Conservation (phyloP, 352 stramenopile genomes). For the Globisporangium solare region DNA sequence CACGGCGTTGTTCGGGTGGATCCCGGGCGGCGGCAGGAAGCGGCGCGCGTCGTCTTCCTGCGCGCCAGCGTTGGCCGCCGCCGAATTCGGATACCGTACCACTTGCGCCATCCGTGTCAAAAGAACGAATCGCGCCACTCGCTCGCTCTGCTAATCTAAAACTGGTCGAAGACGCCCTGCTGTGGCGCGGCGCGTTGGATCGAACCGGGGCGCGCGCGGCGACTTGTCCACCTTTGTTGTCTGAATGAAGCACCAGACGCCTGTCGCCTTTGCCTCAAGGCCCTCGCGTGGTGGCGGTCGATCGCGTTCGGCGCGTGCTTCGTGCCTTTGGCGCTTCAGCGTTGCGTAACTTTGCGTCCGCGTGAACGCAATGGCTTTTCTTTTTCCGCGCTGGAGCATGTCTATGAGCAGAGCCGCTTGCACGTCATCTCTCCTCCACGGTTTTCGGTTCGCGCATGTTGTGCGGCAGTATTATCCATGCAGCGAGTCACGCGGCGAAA, state of each 20-base stretch:
- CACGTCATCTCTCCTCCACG: neutral
- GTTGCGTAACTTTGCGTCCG: neutral
- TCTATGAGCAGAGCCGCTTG: neutral
- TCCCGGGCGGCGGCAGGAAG: slow-evolving; percentile 48
- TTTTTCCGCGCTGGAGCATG: neutral
- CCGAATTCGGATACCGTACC: slow-evolving; percentile 7
- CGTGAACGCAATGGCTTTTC: neutral
- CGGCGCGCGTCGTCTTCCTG: slow-evolving; percentile 10
- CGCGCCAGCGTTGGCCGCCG: neutral
- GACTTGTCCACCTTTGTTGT: too few relatives aligned
- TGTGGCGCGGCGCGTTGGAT: too few relatives aligned
- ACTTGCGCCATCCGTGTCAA: slow-evolving; percentile 13
- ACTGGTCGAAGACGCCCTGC: neutral
- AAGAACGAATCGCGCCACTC: neutral
- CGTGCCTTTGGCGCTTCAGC: neutral
- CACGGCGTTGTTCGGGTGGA: slow-evolving; percentile 73
- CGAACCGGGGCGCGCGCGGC: too few relatives aligned
- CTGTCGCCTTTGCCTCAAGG: too few relatives aligned
- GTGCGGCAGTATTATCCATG: too few relatives aligned
- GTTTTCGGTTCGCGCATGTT: too few relatives aligned
- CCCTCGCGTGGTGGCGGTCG: too few relatives aligned
- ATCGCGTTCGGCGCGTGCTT: neutral
- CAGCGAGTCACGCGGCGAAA: too few relatives aligned
- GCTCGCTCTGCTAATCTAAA: neutral
- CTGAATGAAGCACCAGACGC: too few relatives aligned